Conservation (phyloP, 306 rosid genomes). For the Castanea crenata region DNA sequence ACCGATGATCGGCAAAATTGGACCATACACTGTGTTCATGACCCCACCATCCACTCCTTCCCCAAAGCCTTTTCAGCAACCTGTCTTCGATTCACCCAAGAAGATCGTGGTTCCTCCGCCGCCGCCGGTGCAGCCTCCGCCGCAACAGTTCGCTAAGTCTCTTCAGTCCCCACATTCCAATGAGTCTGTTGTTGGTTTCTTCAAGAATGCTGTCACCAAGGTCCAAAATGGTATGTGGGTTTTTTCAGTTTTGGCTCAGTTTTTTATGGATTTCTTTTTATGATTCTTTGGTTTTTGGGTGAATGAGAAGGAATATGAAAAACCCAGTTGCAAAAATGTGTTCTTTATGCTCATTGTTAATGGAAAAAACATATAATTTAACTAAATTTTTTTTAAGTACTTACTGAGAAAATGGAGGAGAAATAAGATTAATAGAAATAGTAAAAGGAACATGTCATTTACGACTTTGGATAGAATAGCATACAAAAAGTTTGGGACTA, state of each 20-base stretch:
- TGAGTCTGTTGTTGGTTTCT: conserved; percentile 58
- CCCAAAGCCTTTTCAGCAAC: conserved; percentile 38
- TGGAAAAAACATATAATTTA: neutral
- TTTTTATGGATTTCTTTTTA: conserved; percentile 7
- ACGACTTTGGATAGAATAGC: too few relatives aligned
- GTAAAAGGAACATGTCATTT: neutral
- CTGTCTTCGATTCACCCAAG: conserved; percentile 55
- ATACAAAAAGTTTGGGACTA: too few relatives aligned
- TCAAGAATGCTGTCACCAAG: conserved; percentile 70
- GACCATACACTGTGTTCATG: conserved; percentile 97
- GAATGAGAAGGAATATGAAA: neutral
- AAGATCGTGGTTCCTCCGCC: conserved; percentile 54
- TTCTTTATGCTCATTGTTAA: neutral
- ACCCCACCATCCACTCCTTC: conserved; percentile 87
- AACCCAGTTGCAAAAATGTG: neutral
- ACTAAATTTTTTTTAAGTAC: too few relatives aligned
- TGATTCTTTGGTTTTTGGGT: neutral
- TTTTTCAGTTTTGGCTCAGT: neutral
- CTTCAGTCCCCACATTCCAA: conserved; percentile 14
- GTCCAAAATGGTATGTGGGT: conserved; percentile 68
- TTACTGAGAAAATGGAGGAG: neutral
- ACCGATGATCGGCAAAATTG: conserved; percentile 88
- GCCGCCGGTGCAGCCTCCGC: conserved; percentile 80
- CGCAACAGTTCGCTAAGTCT: conserved; percentile 66
- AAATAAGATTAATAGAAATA: neutral